Conservation (phyloP, 257 asterid genomes). For the Lithospermum erythrorhizon region DNA sequence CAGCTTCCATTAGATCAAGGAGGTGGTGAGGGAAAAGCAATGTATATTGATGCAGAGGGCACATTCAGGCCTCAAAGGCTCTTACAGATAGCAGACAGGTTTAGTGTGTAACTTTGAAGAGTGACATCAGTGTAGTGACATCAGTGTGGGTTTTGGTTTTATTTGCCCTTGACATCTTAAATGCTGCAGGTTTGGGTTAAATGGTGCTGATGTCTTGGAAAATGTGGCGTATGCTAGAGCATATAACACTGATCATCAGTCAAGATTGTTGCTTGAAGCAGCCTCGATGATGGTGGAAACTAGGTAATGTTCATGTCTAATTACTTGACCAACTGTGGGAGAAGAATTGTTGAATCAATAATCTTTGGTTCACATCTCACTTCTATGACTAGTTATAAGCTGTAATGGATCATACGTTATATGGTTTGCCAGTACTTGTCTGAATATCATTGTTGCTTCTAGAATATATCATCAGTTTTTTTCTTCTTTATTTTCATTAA, state of each 20-base stretch:
- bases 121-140: slow-evolving; percentile 2
- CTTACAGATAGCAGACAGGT: slow-evolving; percentile 94
- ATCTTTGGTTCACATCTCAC: not conserved
- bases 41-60: slow-evolving; percentile 97
- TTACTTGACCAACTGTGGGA: not conserved
- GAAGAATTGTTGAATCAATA: no score
- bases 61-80: slow-evolving; percentile 97
- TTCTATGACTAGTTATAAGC: not conserved
- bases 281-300: slow-evolving; percentile 99
- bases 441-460: not conserved
- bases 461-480: not conserved
- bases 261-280: slow-evolving; percentile 93
- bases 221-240: slow-evolving; percentile 99
- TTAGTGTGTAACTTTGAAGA: slow-evolving; percentile 7
- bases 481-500: no score
- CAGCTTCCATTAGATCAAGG: slow-evolving; percentile 98
- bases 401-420: not conserved
- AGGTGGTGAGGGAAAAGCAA: slow-evolving; percentile 97
- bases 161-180: slow-evolving; percentile 3
- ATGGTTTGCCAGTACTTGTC: not conserved
- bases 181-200: slow-evolving; percentile 63
- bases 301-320: slow-evolving; percentile 32
- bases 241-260: slow-evolving; percentile 93
- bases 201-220: slow-evolving; percentile 93
- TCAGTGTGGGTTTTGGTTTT: slow-evolving; percentile 5